Evolutionary conservation across 352 stramenopile species (phyloP).

Genomic region (Pythium sukuiense): DNA sequence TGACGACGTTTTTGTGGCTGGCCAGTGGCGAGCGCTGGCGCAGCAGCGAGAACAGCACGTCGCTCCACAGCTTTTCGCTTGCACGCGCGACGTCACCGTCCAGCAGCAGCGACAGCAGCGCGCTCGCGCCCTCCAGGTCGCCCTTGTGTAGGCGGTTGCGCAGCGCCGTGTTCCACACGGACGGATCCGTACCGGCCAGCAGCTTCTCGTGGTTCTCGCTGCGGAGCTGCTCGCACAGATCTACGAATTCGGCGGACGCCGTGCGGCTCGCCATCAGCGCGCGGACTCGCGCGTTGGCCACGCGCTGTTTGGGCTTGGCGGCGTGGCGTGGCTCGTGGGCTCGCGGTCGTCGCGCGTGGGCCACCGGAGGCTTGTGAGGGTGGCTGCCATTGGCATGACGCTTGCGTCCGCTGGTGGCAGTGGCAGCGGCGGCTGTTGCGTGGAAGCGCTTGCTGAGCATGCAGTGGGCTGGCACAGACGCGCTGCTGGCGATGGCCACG

Average conservation of each 20-base stretch:
- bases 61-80: conserved; percentile 60
- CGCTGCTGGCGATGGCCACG: not conserved
- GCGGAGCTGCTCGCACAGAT: conserved; percentile 36
- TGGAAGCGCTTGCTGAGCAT: not conserved
- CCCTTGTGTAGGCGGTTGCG: conserved; percentile 44
- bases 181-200: conserved; percentile 46
- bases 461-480: not conserved
- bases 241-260: conserved; percentile 32
- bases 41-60: conserved; percentile 75
- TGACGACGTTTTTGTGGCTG: conserved; percentile 32
- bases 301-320: conserved; percentile 20
- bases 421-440: not conserved
- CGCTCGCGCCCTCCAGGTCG: conserved; percentile 47
- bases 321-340: not conserved
- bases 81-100: conserved; percentile 47
- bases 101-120: conserved; percentile 53
- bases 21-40: conserved; percentile 40
- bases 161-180: conserved; percentile 62
- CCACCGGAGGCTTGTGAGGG: not conserved
- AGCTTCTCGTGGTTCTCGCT: conserved; percentile 43
- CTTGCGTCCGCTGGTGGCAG: not conserved
- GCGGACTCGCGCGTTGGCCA: conserved; percentile 36
- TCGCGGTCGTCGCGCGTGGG: not conserved
- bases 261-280: conserved; percentile 41
- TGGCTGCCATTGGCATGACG: not conserved